These are phyloP conservation scores for Penicillium crustosum DNA, from an alignment of 2,329 filamentous ascomycete species.

Conservation along the genomic window DNA sequence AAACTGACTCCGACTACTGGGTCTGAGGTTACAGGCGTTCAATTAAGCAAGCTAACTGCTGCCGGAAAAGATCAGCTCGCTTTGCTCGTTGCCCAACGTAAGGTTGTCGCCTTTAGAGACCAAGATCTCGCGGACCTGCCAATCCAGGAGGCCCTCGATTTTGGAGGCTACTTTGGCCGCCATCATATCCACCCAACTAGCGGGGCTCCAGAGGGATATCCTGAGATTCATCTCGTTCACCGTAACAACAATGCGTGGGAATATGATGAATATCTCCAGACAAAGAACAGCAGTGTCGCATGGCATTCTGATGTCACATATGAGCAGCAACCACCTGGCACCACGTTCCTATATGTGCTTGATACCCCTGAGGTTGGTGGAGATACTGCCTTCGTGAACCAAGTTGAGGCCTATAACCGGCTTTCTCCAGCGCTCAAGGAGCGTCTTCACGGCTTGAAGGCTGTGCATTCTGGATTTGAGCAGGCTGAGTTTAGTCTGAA, in stretches of 20 bases:
- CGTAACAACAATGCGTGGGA: conserved; percentile 62
- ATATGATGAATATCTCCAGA: conserved; percentile 60
- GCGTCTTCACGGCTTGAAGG: conserved; percentile 74
- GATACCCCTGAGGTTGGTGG: conserved; percentile 75
- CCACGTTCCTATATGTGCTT: conserved; percentile 80
- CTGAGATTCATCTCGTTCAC: conserved; percentile 74
- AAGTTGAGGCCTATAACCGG: conserved; percentile 74
- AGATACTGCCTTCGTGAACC: conserved; percentile 77
- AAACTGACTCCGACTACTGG: conserved; percentile 36
- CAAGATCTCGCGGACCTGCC: conserved; percentile 69
- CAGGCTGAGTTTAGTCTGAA: conserved; percentile 67
- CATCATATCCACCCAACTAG: conserved; percentile 76
- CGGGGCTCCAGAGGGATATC: conserved; percentile 67
- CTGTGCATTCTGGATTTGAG: conserved; percentile 76
- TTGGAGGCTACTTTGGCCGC: conserved; percentile 71
- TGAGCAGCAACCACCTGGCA: conserved; percentile 83
- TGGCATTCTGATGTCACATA: conserved; percentile 89
- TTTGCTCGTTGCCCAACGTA: conserved; percentile 36
- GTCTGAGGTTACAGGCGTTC: conserved; percentile 37
- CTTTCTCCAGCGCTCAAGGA: conserved; percentile 74
- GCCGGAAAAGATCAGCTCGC: conserved; percentile 37
- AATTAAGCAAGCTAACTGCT: conserved; percentile 30
- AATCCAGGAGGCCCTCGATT: conserved; percentile 66
- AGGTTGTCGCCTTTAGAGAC: conserved; percentile 41
- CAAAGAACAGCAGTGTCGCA: conserved; percentile 71